Conservation (phyloP, 257 asterid genomes). For the Nicotiana tomentosiformis region DNA sequence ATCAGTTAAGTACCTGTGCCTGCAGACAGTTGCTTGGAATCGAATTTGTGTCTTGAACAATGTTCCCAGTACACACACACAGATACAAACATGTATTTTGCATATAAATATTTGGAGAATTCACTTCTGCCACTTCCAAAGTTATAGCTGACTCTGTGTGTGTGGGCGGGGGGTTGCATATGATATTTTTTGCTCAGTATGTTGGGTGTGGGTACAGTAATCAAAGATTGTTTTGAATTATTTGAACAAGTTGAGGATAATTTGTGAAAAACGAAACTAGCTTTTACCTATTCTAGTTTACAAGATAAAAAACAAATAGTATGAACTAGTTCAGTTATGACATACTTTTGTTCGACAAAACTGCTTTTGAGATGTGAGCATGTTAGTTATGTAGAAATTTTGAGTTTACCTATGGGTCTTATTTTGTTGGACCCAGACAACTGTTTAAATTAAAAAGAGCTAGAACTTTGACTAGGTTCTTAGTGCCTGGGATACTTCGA, state of each 20-base stretch:
- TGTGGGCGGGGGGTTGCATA: neutral
- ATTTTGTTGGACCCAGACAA: neutral
- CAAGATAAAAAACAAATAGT: neutral
- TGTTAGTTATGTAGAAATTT: neutral
- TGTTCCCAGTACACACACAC: neutral
- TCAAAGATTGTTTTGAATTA: neutral
- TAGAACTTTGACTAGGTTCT: neutral
- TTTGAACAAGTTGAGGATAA: neutral
- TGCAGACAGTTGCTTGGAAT: neutral
- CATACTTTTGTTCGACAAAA: neutral
- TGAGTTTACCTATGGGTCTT: neutral
- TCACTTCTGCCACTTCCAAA: neutral
- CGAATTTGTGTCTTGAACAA: neutral
- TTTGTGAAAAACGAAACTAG: neutral
- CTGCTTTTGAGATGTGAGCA: neutral
- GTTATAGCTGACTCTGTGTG: neutral
- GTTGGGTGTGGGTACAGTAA: neutral
- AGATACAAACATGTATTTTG: neutral
- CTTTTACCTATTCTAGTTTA: neutral
- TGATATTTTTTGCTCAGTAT: neutral
- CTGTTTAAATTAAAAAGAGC: neutral
- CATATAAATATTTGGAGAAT: neutral
- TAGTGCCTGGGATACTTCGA: neutral
- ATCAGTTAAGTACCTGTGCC: conserved; percentile 48
- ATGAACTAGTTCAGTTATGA: neutral